Evolutionary conservation across 2,329 filamentous ascomycete species (phyloP), one percentile per base, ranked within the genome.

Genomic region (Fusarium nodosum): DNA sequence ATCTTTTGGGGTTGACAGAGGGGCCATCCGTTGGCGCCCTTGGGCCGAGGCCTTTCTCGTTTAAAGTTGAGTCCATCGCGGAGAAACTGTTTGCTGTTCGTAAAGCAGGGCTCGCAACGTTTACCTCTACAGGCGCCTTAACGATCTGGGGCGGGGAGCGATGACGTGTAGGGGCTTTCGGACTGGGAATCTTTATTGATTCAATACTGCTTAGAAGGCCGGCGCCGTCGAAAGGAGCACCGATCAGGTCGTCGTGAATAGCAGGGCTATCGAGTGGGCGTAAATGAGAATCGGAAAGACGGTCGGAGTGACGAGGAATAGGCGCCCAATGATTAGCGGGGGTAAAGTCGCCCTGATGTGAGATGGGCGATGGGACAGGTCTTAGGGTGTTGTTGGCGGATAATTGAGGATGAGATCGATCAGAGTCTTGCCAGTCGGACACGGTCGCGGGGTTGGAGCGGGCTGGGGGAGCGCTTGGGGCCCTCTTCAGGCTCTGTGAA

Each of bases 191-290:
- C 59, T 84, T 83, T 57, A 82, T 83, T 62, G 84, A 84, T 73
- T 89, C 86, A 75, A 90, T 82, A 72, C 87, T 87, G 77, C 84
- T 86, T 74, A 90, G 81, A 72, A 90, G 89, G 69, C 85, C 85
- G 59, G 83, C 85, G 73, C 87, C 85, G 86, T 90, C 88, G 78
- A 90, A 90, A 44, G 88, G 88, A 68, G 87, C 87, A 73, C 88
- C 88, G 79, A 90, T 83, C 62, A 90, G 81, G 71, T 90, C 88
- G 78, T 89, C 87, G 57, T 86, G 66, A 56, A 69, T 60, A 28
- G 33, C 68, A 33, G 70, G 62, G 57, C 76, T 74, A 63, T 58
- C 70, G 64, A 66, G 69, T 42, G 71, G 73, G 45, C 69, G 70
- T 46, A 68, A 69, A 48, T 75, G 72, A 54, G 69, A 69, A 48